Base-by-base conservation (phyloP, 495 filamentous ascomycete genomes). In the Daldinia childiae region DNA sequence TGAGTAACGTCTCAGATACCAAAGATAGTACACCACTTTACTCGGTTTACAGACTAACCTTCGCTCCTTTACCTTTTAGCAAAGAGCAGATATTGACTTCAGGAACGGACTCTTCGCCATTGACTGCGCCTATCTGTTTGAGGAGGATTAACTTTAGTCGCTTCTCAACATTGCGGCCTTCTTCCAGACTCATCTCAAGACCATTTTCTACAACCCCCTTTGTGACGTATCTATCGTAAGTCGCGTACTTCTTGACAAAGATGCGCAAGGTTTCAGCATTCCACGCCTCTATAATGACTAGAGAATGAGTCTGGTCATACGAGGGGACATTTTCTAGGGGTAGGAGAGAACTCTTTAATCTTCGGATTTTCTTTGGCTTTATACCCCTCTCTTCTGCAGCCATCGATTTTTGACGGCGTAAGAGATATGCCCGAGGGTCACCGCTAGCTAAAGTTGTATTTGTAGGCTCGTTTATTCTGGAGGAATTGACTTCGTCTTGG, bases 271-370 rank as follows among this genome's bases (percentile, higher is more conserved):
- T 26, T 4, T 56, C 30, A 6, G 51, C 14, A 48, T 68, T 50
- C 12, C 74, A 34, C 9, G 58, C 45, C 52, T 81, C n/a, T 2
- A 64, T 58, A 30, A 77, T 62, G 12, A 66, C 58, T 21, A 82
- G 43, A 21, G 15, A 34, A 57, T 80, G 74, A 0, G 71, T 78
- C 50, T 81, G 64, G 17, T 68, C 70, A 6, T 74, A 66, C 0
- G 56, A 56, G 3, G 79, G 76, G 38, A 78, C 76, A 8, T 66
- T 82, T 60, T 85, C 83, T n/a, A 85, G 69, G 21, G 84, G 82
- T 27, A 84, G 63, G n/a, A 80, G 76, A 34, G 69, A 78, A n/a
- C 80, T 84, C 62, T 80, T 84, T 29, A 81, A 36, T 12, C 82
- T 77, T 45, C 68, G 76, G 24, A 74, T 36, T 62, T 76, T 81